Evolutionary conservation across 2,329 filamentous ascomycete genomes (phyloP), one percentile per base, ranked within the genome.

Genomic region (Epichloe sp.): DNA sequence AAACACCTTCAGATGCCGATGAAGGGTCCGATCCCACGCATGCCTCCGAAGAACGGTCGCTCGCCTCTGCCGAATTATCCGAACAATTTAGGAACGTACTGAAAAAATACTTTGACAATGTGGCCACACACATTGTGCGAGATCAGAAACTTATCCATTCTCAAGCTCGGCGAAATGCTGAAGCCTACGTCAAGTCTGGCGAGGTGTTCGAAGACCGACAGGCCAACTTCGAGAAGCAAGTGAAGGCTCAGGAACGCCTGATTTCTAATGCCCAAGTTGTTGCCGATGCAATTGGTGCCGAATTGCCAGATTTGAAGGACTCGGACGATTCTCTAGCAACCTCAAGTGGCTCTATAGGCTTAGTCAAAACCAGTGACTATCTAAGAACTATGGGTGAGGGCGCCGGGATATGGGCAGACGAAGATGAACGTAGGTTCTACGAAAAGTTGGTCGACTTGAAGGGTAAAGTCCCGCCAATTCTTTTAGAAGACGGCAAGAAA

Each of bases 161-260:
- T 26, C 93, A 98, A 69, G 88, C 87, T 50, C 87, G 89, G 56
- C 89, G 91, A 59, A 98, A 98, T 68, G 91, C 93, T 1, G 93
- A 98, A 67, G 93, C 91, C 5, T 98, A 98, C 61, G 91, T 98
- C 60, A 96, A 96, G 63, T 97, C 93, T 38, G 93, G 93, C 2
- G 93, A 98, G 64, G 91, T 98, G 5, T 97, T 98, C 57, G 93
- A 98, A 65, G 93, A 98, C 62, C 85, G 93, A 48, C 93, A 98
- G 65, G 81, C 89, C 50, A 97, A 90, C 63, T 95, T 94, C 58
- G 94, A 98, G 65, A 96, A 90, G 66, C 86, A 93, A 59, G 75
- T 90, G 52, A 98, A 97, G 67, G 78, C 85, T 0, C 88, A 97
- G 63, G 93, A 98, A 64, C 89, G 90, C 57, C 77, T 98, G 3